Evolutionary conservation across 2,329 filamentous ascomycete species (phyloP).

Genomic region (Xylariomycetidae sp.): DNA sequence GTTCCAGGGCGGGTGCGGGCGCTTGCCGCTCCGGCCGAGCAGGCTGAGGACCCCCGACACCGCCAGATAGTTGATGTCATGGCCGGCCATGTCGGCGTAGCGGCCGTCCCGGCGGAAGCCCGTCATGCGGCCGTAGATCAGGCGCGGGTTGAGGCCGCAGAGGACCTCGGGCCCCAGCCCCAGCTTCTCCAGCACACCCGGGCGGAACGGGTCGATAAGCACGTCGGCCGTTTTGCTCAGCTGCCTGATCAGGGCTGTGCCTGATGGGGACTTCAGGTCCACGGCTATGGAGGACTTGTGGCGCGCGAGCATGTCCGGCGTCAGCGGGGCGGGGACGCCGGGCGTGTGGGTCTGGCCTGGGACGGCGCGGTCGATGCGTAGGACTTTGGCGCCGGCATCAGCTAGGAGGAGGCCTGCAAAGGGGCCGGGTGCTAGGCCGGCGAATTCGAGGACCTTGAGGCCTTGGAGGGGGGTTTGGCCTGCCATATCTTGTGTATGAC

Average conservation of each 20-base stretch:
- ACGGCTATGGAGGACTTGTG: slow-evolving; percentile 77
- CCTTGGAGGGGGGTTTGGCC: slow-evolving; percentile 40
- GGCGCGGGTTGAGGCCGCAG: slow-evolving; percentile 61
- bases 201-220: slow-evolving; percentile 89
- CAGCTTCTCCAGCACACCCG: slow-evolving; percentile 81
- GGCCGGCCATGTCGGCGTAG: slow-evolving; percentile 84
- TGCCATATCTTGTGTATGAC: slow-evolving; percentile 34
- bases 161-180: slow-evolving; percentile 71
- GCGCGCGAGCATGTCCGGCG: slow-evolving; percentile 69
- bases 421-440: slow-evolving; percentile 63
- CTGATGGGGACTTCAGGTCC: slow-evolving; percentile 66
- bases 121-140: slow-evolving; percentile 83
- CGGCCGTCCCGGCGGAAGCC: slow-evolving; percentile 84
- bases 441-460: slow-evolving; percentile 56
- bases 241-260: slow-evolving; percentile 60
- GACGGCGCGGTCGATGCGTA: slow-evolving; percentile 73
- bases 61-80: slow-evolving; percentile 95
- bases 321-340: slow-evolving; percentile 34
- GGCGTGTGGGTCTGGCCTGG: slow-evolving; percentile 34
- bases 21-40: slow-evolving; percentile 65
- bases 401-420: slow-evolving; percentile 86
- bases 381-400: slow-evolving; percentile 81
- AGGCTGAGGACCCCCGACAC: slow-evolving; percentile 75
- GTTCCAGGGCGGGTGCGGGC: slow-evolving; percentile 76
- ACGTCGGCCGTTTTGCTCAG: slow-evolving; percentile 66